phyloP scores from a whole-genome alignment of 805 yeast species.

The Metschnikowia corniflorae region DNA sequence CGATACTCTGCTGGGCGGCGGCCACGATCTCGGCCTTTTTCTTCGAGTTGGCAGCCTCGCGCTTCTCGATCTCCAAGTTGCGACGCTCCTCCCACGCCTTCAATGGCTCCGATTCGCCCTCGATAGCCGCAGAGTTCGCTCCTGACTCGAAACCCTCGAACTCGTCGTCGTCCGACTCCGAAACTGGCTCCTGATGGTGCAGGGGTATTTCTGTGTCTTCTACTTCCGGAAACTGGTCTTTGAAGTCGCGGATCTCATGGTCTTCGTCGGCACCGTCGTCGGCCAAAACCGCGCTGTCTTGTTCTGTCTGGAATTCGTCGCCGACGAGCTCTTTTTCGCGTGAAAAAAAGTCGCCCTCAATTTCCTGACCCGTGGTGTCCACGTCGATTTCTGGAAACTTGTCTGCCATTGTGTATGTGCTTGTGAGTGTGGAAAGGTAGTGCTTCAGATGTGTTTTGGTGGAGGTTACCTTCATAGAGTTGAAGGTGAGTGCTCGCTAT shows the following conservation, averaged over 20 bases:
- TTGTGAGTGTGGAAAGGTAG: not conserved
- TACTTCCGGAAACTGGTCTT: conserved; percentile 63
- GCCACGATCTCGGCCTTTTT: conserved; percentile 64
- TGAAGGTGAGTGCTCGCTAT: no score
- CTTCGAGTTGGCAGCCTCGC: conserved; percentile 67
- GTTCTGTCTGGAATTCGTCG: conserved; percentile 66
- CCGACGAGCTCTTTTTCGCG: conserved; percentile 69
- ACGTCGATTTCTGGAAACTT: conserved; percentile 64
- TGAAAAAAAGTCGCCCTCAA: conserved; percentile 55
- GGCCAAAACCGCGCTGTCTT: conserved; percentile 48
- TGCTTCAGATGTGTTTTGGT: not conserved
- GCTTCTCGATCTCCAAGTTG: conserved; percentile 69
- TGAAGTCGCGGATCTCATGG: conserved; percentile 52
- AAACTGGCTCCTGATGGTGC: conserved; percentile 5
- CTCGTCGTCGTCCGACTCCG: conserved; percentile 40
- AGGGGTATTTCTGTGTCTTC: conserved; percentile 24
- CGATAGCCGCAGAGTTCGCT: conserved; percentile 14
- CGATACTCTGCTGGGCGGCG: conserved; percentile 78
- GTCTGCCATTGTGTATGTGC: conserved; percentile 52
- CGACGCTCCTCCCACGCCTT: conserved; percentile 80
- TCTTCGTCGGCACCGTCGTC: conserved; percentile 35
- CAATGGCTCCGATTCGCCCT: conserved; percentile 49
- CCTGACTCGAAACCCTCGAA: conserved; percentile 30
- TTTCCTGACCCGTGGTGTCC: conserved; percentile 30
- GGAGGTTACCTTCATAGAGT: no score